A percentile compares a stretch with the other conserved stretches of the same genome.
phyloP scores from a whole-genome alignment of 345 rosid genomes.

The Eucalyptus cloeziana region DNA sequence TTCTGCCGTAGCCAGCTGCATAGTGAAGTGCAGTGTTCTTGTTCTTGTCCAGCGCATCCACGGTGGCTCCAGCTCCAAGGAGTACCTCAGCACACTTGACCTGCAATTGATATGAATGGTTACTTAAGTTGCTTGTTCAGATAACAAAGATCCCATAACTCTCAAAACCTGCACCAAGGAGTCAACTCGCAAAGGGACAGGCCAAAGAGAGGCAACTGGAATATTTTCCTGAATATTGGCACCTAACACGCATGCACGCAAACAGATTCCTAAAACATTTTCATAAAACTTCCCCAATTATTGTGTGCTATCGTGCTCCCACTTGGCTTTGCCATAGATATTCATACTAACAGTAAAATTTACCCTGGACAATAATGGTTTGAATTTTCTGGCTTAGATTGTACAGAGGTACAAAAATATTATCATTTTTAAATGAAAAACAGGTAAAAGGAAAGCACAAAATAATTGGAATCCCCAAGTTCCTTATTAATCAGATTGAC shows the following conservation, averaged over 20 bases:
- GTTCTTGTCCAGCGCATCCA: slow-evolving; percentile 92
- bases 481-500: background rate
- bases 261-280: background rate
- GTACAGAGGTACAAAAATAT: background rate
- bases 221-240: background rate
- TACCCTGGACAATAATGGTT: background rate
- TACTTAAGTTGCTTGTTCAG: background rate
- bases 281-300: background rate
- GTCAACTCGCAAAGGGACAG: background rate
- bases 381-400: background rate
- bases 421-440: background rate
- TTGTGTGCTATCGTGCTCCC: background rate
- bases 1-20: slow-evolving; percentile 96
- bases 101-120: slow-evolving; percentile 10
- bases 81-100: slow-evolving; percentile 74
- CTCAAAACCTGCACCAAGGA: background rate
- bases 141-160: background rate
- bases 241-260: background rate
- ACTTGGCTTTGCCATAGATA: background rate
- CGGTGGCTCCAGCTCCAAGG: slow-evolving; percentile 73
- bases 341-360: background rate
- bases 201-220: background rate
- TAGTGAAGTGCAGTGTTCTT: slow-evolving; percentile 97
- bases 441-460: background rate
- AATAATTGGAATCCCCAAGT: background rate